Base-by-base conservation (phyloP, 1,284 basidiomycete genomes). In the Ustilago vetiveriae region DNA sequence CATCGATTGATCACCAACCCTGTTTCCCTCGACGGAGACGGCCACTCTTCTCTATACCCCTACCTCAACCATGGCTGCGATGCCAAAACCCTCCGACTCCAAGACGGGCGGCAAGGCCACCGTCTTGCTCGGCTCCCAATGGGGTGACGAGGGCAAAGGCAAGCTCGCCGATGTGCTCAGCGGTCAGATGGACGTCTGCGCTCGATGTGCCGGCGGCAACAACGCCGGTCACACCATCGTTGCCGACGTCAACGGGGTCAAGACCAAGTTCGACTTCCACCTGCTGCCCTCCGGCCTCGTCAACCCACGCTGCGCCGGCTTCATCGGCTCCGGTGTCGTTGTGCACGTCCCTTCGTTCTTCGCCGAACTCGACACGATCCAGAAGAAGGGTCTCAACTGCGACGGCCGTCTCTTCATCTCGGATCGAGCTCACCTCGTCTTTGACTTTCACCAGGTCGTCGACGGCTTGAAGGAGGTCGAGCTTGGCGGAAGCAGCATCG, bases 161-260 rank as follows among this genome's bases (percentile, higher is more conserved):
- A 82, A 82, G 69, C 76, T 82, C 44, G 72, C 79, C 43, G 80
- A 82, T 48, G 75, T 82, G 26, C 74, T 82, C 44, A 65, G 69
- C 33, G 91, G 90, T 19, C 88, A 95, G 51, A 88, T 89, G 74
- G 95, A 98, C 82, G 84, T 98, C 80, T 98, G 94, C 80, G 95
- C 94, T 30, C 88, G 95, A 42, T 98, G 94, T 83, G 95, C 95
- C 6, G 95, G 95, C 24, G 96, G 95, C 17, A 98, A 98, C 85
- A 98, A 98, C 82, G 95, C 95, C 37, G 96, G 95, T 6, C 95
- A 98, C 84, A 98, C 96, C 29, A 97, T 98, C 82, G 91, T 98
- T 69, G 92, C 90, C 33, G 89, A 91, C 41, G 82, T 85, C 87
- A 78, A 88, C 87, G 82, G 88, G 83, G 88, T 85, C 67, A 88